Base-by-base conservation (phyloP, 345 rosid genomes). In the Odontarrhena argentea region DNA sequence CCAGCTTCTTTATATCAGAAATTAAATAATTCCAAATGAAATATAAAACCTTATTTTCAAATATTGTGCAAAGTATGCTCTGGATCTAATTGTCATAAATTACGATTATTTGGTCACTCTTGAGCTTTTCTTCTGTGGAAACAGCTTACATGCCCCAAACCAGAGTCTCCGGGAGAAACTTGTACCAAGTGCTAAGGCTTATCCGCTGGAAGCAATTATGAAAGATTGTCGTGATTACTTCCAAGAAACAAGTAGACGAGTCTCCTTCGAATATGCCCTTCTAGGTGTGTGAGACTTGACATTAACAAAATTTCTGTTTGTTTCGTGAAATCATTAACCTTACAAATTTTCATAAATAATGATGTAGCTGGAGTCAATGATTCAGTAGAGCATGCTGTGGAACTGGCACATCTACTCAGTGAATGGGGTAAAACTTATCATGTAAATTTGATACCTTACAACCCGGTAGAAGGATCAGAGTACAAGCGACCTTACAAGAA, bases 161-260 rank as follows among this genome's bases (percentile, higher is more conserved):
- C 97, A 90, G 85, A 75, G 83, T 75, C 97, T 93, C 44, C 76
- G 94, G 65, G 98, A 90, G 78, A 79, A 82, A 42, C 87, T 91
- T 60, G 99, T 89, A 32, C 97, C 99, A 45, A 89, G 97, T 80
- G 96, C 99, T 45, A 94, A 94, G 81, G 82, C 94, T 61, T 94
- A 89, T 68, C 97, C 99, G 8, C 75, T 94, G 59, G 88, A 86
- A 59, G 96, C 99, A 62, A 77, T 94, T 52, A 87, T 94, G 97
- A 77, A 85, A 68, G 99, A 91, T 74, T 91, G 97, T 80, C 83
- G 74, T 77, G 96, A 89, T 43, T 91, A 94, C 84, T 85, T 87
- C 44, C 74, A 64, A 24, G 88, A 86, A 79, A 94, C 97, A 52
- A 86, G 75, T 68, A 82, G 96, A 48, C 82, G 96, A 50, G 96